A percentile compares a stretch with the other conserved stretches of the same genome.
Conservation (phyloP, 1,139 yeast species). For the Pneumocystis murina region DNA sequence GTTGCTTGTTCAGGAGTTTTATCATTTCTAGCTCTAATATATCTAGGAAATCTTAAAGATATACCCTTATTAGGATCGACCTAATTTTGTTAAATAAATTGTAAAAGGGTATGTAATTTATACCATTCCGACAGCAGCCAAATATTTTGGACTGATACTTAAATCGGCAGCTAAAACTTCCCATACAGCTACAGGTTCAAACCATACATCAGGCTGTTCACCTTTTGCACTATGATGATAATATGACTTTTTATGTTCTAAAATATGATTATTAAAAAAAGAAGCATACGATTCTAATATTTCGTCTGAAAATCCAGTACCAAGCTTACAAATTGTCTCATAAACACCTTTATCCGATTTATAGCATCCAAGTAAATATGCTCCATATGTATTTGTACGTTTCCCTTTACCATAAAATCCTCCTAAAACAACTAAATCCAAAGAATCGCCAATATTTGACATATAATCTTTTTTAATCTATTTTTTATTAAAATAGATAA, state of each 20-base stretch:
- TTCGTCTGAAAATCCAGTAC: conserved; percentile 93
- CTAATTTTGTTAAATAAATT: conserved; percentile 2
- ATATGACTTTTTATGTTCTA: background rate
- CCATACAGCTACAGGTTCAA: conserved; percentile 73
- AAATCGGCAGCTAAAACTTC: conserved; percentile 92
- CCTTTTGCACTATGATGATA: conserved; percentile 47
- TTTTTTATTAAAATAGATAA: background rate
- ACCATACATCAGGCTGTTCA: conserved; percentile 46
- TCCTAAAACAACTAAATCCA: conserved; percentile 86
- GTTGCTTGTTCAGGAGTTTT: conserved; percentile 84
- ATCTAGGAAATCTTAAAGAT: conserved; percentile 82
- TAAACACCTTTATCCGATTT: conserved; percentile 67
- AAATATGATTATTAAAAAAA: conserved; percentile 57
- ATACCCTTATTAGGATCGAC: conserved; percentile 70
- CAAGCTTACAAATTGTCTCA: conserved; percentile 92
- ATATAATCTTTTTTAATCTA: conserved; percentile 75
- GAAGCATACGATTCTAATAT: conserved; percentile 46
- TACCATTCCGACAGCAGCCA: conserved; percentile 38
- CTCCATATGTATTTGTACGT: conserved; percentile 89
- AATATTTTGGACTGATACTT: conserved; percentile 80
- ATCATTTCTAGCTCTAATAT: conserved; percentile 72
- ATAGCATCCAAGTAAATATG: conserved; percentile 77
- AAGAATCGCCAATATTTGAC: conserved; percentile 87
- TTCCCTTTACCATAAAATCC: conserved; percentile 91
- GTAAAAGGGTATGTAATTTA: background rate